phyloP scores from a whole-genome alignment of 257 asterid species.

The Linaria vulgaris region DNA sequence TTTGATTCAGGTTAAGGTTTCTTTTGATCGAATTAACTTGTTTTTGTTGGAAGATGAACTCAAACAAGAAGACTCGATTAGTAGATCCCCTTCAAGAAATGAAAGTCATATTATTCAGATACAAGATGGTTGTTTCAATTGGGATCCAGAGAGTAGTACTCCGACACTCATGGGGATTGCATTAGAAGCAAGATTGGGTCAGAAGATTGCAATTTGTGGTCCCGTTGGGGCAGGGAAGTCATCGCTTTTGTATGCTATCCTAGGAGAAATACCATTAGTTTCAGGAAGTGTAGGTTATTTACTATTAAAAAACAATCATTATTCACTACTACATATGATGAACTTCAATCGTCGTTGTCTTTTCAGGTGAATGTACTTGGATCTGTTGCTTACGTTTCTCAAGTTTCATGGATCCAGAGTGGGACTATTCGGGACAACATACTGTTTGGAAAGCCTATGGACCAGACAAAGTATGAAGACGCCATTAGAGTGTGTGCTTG shows the following conservation, averaged over 20 bases:
- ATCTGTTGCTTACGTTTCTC: constrained; percentile 77
- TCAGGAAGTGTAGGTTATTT: constrained; percentile 60
- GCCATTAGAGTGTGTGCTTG: constrained; percentile 59
- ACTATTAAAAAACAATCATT: neutral
- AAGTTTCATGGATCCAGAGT: constrained; percentile 78
- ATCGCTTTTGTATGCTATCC: constrained; percentile 60
- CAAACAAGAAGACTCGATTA: constrained; percentile 27
- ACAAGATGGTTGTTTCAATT: constrained; percentile 49
- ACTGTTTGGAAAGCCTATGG: constrained; percentile 70
- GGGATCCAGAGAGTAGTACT: constrained; percentile 46
- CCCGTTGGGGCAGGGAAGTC: constrained; percentile 82
- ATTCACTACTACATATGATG: neutral
- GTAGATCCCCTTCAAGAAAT: constrained; percentile 6
- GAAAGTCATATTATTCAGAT: constrained; percentile 31
- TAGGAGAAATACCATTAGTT: constrained; percentile 62
- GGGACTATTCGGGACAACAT: constrained; percentile 74
- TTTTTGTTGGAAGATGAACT: constrained; percentile 72
- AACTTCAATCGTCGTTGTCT: constrained; percentile 8
- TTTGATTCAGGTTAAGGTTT: constrained; percentile 67
- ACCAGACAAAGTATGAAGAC: constrained; percentile 44
- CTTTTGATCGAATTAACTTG: constrained; percentile 56
- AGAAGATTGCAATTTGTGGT: constrained; percentile 73
- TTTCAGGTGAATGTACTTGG: constrained; percentile 58
- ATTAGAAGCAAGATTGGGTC: constrained; percentile 42
- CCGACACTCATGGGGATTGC: constrained; percentile 35